These are phyloP conservation scores for Colletotrichum nymphaeae DNA, from an alignment of 2,329 filamentous ascomycete species.

Conservation along the genomic window DNA sequence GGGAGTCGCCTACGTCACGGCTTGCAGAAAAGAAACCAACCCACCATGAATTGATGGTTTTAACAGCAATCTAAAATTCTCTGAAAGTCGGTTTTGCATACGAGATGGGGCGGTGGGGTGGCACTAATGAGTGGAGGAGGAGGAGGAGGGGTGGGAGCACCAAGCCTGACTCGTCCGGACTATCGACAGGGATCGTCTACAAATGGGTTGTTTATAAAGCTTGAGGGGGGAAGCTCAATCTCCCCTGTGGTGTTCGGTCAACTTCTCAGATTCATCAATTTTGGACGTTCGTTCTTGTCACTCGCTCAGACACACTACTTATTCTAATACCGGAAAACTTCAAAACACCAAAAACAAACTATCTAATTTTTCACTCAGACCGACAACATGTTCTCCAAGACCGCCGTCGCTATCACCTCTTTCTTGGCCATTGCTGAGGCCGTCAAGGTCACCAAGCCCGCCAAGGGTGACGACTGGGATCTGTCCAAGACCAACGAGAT, in stretches of 20 bases:
- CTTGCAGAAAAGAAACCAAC: neutral
- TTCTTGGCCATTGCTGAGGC: slow-evolving; percentile 30
- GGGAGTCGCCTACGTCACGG: slow-evolving; percentile 27
- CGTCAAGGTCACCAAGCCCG: slow-evolving; percentile 28
- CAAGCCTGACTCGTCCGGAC: slow-evolving; percentile 25
- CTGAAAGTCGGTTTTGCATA: slow-evolving; percentile 26
- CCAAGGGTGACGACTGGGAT: slow-evolving; percentile 32
- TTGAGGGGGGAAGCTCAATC: slow-evolving; percentile 13
- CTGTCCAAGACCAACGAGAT: slow-evolving; percentile 32
- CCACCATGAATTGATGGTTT: slow-evolving; percentile 11
- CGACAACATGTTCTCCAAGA: slow-evolving; percentile 34
- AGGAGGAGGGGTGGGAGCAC: slow-evolving; percentile 5
- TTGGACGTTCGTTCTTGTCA: slow-evolving; percentile 33
- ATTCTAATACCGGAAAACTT: slow-evolving; percentile 16
- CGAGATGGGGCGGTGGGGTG: slow-evolving; percentile 34
- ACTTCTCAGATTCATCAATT: slow-evolving; percentile 25
- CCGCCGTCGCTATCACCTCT: slow-evolving; percentile 25
- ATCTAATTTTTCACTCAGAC: neutral
- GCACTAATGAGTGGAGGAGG: slow-evolving; percentile 7
- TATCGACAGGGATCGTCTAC: slow-evolving; percentile 16
- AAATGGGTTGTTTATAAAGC: slow-evolving; percentile 32
- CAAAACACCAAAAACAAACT: neutral
- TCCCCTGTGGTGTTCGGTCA: neutral
- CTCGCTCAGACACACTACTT: slow-evolving; percentile 29
- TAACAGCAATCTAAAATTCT: slow-evolving; percentile 32